phyloP scores from a whole-genome alignment of 2,329 filamentous ascomycete genomes.

The Atkinsonella texensis region DNA sequence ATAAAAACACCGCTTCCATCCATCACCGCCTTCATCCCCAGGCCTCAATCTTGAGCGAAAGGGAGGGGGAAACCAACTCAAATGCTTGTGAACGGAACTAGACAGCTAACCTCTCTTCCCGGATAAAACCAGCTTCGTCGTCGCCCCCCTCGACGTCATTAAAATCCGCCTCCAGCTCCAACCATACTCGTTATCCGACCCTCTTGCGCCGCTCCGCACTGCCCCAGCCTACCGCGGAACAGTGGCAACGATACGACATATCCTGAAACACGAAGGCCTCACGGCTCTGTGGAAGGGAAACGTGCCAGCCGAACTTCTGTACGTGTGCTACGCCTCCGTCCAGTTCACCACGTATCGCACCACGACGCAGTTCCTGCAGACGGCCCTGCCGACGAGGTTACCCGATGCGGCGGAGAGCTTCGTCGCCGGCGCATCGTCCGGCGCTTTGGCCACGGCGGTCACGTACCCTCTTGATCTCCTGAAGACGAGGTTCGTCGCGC shows the following conservation, averaged over 20 bases:
- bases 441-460: constrained; percentile 64
- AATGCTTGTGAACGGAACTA: neutral
- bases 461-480: constrained; percentile 93
- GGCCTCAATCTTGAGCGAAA: too few species aligned
- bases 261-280: constrained; percentile 70
- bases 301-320: constrained; percentile 86
- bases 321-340: constrained; percentile 76
- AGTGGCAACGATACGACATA: constrained; percentile 61
- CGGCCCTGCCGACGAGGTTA: constrained; percentile 32
- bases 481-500: constrained; percentile 91
- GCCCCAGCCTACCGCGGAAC: constrained; percentile 60
- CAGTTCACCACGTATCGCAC: constrained; percentile 87
- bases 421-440: constrained; percentile 69
- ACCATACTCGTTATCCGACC: constrained; percentile 69
- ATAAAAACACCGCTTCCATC: constrained; percentile 14
- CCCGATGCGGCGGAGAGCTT: constrained; percentile 67
- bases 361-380: constrained; percentile 53
- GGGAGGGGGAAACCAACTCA: too few species aligned
- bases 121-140: constrained; percentile 55
- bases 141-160: constrained; percentile 91
- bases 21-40: neutral
- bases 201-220: constrained; percentile 44
- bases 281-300: constrained; percentile 95
- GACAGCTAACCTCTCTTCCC: too few species aligned
- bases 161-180: constrained; percentile 97